Base-by-base conservation (phyloP, 2,329 filamentous ascomycete genomes). In the Aspergillus sp. region DNA sequence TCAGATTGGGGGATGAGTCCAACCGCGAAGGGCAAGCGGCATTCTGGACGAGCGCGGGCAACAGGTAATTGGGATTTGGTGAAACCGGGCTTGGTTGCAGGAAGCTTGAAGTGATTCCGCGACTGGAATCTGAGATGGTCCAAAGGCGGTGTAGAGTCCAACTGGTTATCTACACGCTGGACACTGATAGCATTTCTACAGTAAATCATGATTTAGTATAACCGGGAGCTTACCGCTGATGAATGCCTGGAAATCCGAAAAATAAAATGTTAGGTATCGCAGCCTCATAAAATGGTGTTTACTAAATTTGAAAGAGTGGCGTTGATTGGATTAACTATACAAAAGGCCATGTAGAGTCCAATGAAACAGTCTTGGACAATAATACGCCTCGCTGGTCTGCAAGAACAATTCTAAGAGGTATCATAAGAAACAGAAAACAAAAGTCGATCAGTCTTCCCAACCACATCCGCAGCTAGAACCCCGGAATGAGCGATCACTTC, bases 341-440 rank as follows among this genome's bases (percentile, higher is more conserved):
- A 53, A 33, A 24, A 40, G 42, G 51, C 51, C 6, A 30, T 42
- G 17, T n/a, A 48, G 22, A 46, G 44, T 39, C 33, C 13, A 46
- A 46, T 46, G n/a, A 39, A 19, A 13, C 19, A 46, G 30, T 34
- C 41, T 47, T 37, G 41, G 51, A 54, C 33, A 54, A 40, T 41
- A 4, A 39, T 22, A 1, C 20, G 7, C 34, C 30, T 50, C 51
- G 41, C 22, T 48, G 24, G 34, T 34, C 51, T 30, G 30, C 15
- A 51, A 30, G 22, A 41, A 51, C 54, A 51, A 51, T 51, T 56
- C 54, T 56, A 56, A 48, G 54, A 55, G 53, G 54, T 56, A 56
- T 56, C 54, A 56, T 50, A 40, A 15, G 37, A 51, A 17, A 45
- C 24, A 51, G 37, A 45, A 40, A 50, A 44, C 11, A 44, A 24